Conservation (phyloP, 108 stramenopile species). For the Conticribra weissflogii region DNA sequence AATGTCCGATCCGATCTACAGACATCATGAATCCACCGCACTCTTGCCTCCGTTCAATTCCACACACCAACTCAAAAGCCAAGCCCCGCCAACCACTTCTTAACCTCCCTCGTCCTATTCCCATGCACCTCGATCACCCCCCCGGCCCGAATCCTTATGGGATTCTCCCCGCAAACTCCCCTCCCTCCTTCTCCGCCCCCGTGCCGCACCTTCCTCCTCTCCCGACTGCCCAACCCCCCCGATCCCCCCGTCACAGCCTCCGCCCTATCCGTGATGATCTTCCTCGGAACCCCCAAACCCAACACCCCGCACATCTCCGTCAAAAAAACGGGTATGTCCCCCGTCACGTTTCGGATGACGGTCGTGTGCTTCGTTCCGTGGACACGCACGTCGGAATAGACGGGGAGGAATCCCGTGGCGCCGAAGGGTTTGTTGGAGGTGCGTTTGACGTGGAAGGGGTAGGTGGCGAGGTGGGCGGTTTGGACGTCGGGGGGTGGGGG, state of each 20-base stretch:
- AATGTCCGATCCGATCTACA: too few species aligned
- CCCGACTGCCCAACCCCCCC: not conserved
- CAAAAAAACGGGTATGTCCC: conserved; percentile 70
- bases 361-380: conserved; percentile 82
- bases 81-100: conserved; percentile 81
- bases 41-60: too few species aligned
- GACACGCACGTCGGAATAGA: conserved; percentile 77
- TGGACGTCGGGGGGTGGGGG: conserved; percentile 60
- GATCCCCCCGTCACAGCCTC: conserved; percentile 23
- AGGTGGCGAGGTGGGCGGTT: conserved; percentile 60
- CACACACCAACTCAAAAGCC: conserved; percentile 72
- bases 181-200: conserved; percentile 50
- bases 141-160: conserved; percentile 77
- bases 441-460: conserved; percentile 74
- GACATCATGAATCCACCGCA: too few species aligned
- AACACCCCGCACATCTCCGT: conserved; percentile 72
- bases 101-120: conserved; percentile 68
- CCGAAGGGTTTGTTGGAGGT: conserved; percentile 77
- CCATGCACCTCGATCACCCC: conserved; percentile 90
- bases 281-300: conserved; percentile 52
- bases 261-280: conserved; percentile 30
- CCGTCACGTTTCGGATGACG: conserved; percentile 74
- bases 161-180: conserved; percentile 47
- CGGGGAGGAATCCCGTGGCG: conserved; percentile 83
- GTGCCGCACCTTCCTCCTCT: too few species aligned